Base-by-base conservation (phyloP, 2,329 filamentous ascomycete species). In the Paraphoma sp. region DNA sequence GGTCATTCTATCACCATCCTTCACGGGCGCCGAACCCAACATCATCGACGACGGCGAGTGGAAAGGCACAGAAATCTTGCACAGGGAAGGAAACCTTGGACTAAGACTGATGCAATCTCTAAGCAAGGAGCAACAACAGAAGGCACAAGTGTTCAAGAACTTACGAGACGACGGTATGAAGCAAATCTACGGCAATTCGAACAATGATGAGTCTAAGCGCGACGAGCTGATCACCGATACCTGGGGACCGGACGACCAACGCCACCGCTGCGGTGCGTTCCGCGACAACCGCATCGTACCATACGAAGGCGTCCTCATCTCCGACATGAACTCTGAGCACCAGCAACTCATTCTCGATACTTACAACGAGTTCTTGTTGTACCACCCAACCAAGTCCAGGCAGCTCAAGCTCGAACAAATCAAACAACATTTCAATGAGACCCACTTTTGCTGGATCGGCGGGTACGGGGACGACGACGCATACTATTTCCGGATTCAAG, bases 221-320 rank as follows among this genome's bases (percentile, higher is more conserved):
- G 79, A 79, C 3, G 70, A 81, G 51, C 62, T 82, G 31, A 69
- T 76, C 12, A 72, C 71, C 11, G 88, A 87, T 9, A 83, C 90
- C 7, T 93, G 90, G 90, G 93, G 93, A 72, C 88, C 88, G 62
- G 89, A 92, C 67, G 91, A 94, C 72, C 89, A 93, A 78, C 83
- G 90, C 6, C 90, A 93, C 67, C 73, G 92, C 4, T 91, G 89
- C 70, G 91, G 91, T 36, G 91, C 91, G 0, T 92, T 90, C 71
- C 84, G 89, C 11, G 91, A 94, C 67, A 95, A 94, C 73, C 84
- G 90, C 10, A 76, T 90, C 10, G 88, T 94, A 0, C 90, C 91
- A 0, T 91, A 87, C 69, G 73, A 93, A 75, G 91, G 91, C 0
- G 75, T 91, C 6, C 68, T 80, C 0, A 86, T 88, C 0, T 78